Conservation (phyloP, 2,329 filamentous ascomycete species). For the Aureobasidium vineae region DNA sequence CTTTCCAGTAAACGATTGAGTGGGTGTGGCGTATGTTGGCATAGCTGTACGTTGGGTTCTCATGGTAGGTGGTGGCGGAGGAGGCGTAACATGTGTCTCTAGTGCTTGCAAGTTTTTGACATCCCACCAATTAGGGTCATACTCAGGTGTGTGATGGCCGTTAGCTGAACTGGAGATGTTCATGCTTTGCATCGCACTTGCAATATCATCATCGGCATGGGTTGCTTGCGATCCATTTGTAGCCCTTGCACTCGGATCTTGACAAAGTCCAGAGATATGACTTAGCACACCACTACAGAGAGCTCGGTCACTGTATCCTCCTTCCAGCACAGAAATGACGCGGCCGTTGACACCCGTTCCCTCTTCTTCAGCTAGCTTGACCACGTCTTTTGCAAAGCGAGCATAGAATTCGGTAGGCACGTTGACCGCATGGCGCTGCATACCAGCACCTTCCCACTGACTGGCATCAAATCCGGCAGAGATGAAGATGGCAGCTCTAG, state of each 20-base stretch:
- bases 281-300: slow-evolving; percentile 84
- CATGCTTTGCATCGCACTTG: slow-evolving; percentile 14
- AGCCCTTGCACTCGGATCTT: slow-evolving; percentile 41
- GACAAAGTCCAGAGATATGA: slow-evolving; percentile 79
- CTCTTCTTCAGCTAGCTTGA: slow-evolving; percentile 76
- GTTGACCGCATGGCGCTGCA: slow-evolving; percentile 95
- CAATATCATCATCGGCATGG: slow-evolving; percentile 11
- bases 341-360: slow-evolving; percentile 75
- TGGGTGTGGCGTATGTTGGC: slow-evolving; percentile 82
- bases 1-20: slow-evolving; percentile 81
- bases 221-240: neutral
- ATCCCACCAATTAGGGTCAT: slow-evolving; percentile 49
- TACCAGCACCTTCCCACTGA: slow-evolving; percentile 85
- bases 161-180: slow-evolving; percentile 13
- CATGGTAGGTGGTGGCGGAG: slow-evolving; percentile 52
- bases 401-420: slow-evolving; percentile 98
- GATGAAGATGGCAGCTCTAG: slow-evolving; percentile 86
- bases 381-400: slow-evolving; percentile 79
- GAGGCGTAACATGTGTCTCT: slow-evolving; percentile 58
- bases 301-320: slow-evolving; percentile 92
- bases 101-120: slow-evolving; percentile 63
- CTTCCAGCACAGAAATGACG: slow-evolving; percentile 90
- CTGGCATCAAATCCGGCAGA: slow-evolving; percentile 97
- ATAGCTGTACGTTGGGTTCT: slow-evolving; percentile 57
- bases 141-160: slow-evolving; percentile 35